These are phyloP conservation scores for Aspergillus brunneoviolaceus DNA, from an alignment of 2,329 filamentous ascomycete species.

Conservation along the genomic window DNA sequence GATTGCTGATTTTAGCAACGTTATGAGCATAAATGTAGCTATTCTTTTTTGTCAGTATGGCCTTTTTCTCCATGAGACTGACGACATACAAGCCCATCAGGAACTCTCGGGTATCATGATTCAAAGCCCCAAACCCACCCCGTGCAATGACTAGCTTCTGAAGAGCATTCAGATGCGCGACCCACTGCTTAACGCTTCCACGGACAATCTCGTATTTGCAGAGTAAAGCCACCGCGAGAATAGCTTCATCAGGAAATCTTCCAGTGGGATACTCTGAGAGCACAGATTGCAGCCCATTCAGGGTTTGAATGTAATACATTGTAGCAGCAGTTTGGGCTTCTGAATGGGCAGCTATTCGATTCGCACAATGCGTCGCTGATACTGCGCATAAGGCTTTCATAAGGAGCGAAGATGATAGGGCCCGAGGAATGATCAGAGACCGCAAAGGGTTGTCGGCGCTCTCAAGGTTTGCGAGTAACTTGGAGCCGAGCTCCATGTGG, in stretches of 20 bases:
- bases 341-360: slow-evolving; percentile 26
- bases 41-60: background rate
- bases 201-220: slow-evolving; percentile 42
- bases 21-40: slow-evolving; percentile 38
- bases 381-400: slow-evolving; percentile 41
- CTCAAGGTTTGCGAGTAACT: slow-evolving; percentile 38
- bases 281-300: slow-evolving; percentile 32
- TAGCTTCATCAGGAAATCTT: slow-evolving; percentile 30
- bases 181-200: slow-evolving; percentile 41
- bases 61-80: background rate
- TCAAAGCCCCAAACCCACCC: slow-evolving; percentile 32
- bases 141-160: slow-evolving; percentile 34
- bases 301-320: slow-evolving; percentile 34
- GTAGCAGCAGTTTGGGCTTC: slow-evolving; percentile 31
- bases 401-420: slow-evolving; percentile 36
- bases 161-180: slow-evolving; percentile 37
- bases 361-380: slow-evolving; percentile 38
- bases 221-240: slow-evolving; percentile 37
- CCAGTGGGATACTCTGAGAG: slow-evolving; percentile 21
- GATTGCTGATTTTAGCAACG: slow-evolving; percentile 36
- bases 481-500: slow-evolving; percentile 36
- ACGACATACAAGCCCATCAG: slow-evolving; percentile 34
- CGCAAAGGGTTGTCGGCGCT: slow-evolving; percentile 38
- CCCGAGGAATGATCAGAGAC: slow-evolving; percentile 37
- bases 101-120: slow-evolving; percentile 33